These are phyloP conservation scores for Ambrosiella cleistominuta DNA, from an alignment of 2,329 filamentous ascomycete species.

Conservation along the genomic window DNA sequence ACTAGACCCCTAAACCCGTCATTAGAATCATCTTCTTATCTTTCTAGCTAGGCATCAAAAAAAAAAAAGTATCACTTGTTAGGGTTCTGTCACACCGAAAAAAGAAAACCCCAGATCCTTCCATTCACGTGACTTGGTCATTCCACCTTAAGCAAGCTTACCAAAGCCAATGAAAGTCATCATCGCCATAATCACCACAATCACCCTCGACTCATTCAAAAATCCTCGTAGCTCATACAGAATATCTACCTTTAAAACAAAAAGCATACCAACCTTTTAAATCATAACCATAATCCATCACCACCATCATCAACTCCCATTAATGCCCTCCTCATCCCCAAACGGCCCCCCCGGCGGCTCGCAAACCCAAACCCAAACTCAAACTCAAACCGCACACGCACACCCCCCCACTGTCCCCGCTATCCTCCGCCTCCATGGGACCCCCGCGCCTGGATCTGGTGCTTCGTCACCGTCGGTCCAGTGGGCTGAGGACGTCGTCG, in stretches of 20 bases:
- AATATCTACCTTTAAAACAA: neutral
- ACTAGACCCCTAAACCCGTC: neutral
- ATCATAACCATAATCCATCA: neutral
- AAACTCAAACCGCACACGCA: neutral
- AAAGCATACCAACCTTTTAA: neutral
- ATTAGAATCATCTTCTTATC: neutral
- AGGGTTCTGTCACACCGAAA: neutral
- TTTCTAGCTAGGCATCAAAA: neutral
- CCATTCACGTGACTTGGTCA: neutral
- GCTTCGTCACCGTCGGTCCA: constrained; percentile 43
- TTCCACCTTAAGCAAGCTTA: neutral
- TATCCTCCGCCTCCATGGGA: constrained; percentile 36
- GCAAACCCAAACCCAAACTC: neutral
- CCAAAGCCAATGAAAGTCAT: too few relatives aligned
- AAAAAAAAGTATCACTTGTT: neutral
- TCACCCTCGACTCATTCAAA: neutral
- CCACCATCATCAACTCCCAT: neutral
- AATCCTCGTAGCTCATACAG: neutral
- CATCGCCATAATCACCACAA: neutral
- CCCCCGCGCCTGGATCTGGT: constrained; percentile 23
- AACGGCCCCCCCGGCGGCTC: neutral
- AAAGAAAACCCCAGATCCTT: neutral
- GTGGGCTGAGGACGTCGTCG: constrained; percentile 85
- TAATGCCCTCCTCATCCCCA: constrained; percentile 1
- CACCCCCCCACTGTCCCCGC: neutral